Evolutionary conservation across 148 eudicot species (phyloP), one percentile per base, ranked within the genome.

Genomic region (Cornus kousa): DNA sequence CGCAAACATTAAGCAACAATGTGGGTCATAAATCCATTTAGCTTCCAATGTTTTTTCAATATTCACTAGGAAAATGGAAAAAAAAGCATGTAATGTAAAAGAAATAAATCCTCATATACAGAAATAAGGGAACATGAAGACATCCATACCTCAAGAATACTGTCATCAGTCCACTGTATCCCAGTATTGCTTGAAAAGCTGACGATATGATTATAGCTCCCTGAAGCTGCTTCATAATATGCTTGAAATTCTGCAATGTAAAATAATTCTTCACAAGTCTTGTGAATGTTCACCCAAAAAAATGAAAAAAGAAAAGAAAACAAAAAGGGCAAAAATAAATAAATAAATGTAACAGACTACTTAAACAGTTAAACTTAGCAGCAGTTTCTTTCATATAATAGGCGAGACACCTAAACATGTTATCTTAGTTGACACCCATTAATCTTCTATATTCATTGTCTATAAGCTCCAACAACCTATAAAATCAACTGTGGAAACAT

Each of bases 151-250:
- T 93, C 74, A 89, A 79, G 67, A 95, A 32, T 79, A 93, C 65
- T 24, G 99, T 72, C 95, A 92, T 93, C 82, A 95, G 81, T 72
- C 99, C 99, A 82, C 97, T 95, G 82, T 93, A 95, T 77, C 99
- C 99, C 70, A 95, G 79, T 69, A 93, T 73, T 33, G 97, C 85
- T 81, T 95, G 99, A 81, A 95, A 93, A 74, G 94, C 91, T 46
- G 99, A 92, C 76, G 88, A 91, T 80, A 95, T 83, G 23, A 95
- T 95, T 82, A 95, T 86, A 79, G 99, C 97, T 83, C 99, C 99
- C 82, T 95, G 99, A 72, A 95, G 88, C 84, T 89, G 93, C 89
- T 87, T 93, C 99, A 95, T 95, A 64, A 92, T 87, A 85, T 95
- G 97, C 90, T 78, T 90, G 81, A 95, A 95, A 81, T 93, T 91